Conservation (phyloP, 306 rosid genomes). For the Dalbergia oliveri region DNA sequence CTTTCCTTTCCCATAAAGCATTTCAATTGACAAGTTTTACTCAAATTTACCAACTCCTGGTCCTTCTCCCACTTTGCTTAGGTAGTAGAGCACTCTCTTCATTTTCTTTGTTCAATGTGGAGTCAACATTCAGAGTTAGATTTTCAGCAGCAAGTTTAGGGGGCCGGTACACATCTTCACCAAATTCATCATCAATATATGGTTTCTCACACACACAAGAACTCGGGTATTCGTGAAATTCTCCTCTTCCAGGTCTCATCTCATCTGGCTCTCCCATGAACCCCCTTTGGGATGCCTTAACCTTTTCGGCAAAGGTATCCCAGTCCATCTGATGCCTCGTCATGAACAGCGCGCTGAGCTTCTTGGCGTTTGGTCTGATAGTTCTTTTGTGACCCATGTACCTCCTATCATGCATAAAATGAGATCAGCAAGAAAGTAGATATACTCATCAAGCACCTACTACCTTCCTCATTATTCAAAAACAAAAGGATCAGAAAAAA, state of each 20-base stretch:
- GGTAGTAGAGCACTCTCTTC: slow-evolving; percentile 43
- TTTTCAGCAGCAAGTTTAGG: slow-evolving; percentile 45
- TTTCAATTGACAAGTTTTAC: slow-evolving; percentile 18
- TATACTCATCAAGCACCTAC: no score
- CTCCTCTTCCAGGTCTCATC: slow-evolving; percentile 85
- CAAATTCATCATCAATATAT: slow-evolving; percentile 44
- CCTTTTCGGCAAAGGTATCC: slow-evolving; percentile 78
- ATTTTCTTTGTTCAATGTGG: slow-evolving; percentile 33
- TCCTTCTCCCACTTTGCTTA: slow-evolving; percentile 39
- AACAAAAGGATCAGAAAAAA: no score
- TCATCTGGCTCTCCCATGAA: slow-evolving; percentile 99
- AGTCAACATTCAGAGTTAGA: slow-evolving; percentile 40
- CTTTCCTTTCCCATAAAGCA: not conserved
- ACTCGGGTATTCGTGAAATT: slow-evolving; percentile 87
- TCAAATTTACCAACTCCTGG: slow-evolving; percentile 37
- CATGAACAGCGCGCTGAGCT: slow-evolving; percentile 86
- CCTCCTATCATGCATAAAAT: slow-evolving; percentile 67
- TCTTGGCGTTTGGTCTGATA: slow-evolving; percentile 97
- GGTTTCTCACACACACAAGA: slow-evolving; percentile 85
- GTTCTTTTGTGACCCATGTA: slow-evolving; percentile 98
- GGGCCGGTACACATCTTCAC: slow-evolving; percentile 42
- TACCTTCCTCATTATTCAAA: no score
- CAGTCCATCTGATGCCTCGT: slow-evolving; percentile 81
- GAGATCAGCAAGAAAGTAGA: not conserved
- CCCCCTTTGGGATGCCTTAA: slow-evolving; percentile 82